Percentiles rank a stretch among this genome's conserved stretches.
phyloP scores from a whole-genome alignment of 371 early-diverging fungal species.

The Apophysomyces variabilis region DNA sequence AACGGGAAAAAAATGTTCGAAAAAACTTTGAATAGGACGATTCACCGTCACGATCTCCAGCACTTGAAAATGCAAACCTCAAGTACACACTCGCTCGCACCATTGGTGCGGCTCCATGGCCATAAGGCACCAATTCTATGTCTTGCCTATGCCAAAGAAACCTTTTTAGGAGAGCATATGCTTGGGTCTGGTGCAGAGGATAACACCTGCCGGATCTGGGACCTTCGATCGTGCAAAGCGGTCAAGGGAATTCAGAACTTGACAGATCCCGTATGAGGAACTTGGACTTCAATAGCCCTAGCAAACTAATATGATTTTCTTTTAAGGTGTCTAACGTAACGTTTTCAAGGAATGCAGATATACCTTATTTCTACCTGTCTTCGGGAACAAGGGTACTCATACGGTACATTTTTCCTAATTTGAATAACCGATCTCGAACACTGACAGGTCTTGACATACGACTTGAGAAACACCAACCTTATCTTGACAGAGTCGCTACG shows the following conservation, averaged over 20 bases:
- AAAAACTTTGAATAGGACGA: background rate
- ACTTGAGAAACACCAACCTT: conserved; percentile 37
- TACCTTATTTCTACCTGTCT: conserved; percentile 36
- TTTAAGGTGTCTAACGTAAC: conserved; percentile 40
- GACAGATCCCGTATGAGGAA: conserved; percentile 30
- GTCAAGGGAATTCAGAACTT: conserved; percentile 40
- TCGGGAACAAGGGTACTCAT: conserved; percentile 38
- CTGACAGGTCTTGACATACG: conserved; percentile 40
- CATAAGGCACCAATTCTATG: conserved; percentile 25
- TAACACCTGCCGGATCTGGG: conserved; percentile 53
- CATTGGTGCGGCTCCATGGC: conserved; percentile 17
- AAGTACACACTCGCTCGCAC: conserved; percentile 12
- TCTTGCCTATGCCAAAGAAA: conserved; percentile 10
- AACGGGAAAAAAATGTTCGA: conserved; percentile 2
- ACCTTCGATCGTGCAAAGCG: conserved; percentile 28
- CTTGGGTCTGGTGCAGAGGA: conserved; percentile 44
- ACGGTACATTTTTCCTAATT: background rate
- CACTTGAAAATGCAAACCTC: background rate
- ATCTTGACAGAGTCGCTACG: conserved; percentile 30
- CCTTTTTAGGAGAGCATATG: conserved; percentile 15
- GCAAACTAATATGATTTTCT: background rate
- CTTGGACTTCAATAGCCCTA: background rate
- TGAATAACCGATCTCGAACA: background rate
- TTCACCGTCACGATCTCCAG: background rate
- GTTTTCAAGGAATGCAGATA: conserved; percentile 35